phyloP scores from a whole-genome alignment of 1,284 basidiomycete genomes.

The Tilletia horrida region DNA sequence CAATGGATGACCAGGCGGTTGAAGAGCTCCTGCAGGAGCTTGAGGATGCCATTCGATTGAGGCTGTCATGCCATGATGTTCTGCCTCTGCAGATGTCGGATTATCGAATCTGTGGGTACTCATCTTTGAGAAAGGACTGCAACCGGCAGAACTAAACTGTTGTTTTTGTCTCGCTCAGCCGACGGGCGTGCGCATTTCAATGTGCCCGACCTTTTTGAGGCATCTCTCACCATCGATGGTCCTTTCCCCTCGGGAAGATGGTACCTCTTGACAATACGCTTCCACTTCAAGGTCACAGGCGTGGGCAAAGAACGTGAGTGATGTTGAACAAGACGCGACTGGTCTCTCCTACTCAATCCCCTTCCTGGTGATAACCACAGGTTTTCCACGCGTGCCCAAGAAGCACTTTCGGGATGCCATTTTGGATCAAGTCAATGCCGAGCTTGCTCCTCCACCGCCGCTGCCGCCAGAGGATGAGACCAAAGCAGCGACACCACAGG shows the following conservation, averaged over 20 bases:
- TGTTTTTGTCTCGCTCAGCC: conserved; percentile 47
- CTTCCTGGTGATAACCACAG: neutral
- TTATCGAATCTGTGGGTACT: conserved; percentile 66
- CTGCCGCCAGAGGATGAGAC: conserved; percentile 6
- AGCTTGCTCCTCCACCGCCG: conserved; percentile 29
- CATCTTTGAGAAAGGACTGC: too few relatives aligned
- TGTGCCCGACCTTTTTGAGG: conserved; percentile 71
- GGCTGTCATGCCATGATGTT: conserved; percentile 59
- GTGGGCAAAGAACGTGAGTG: conserved; percentile 21
- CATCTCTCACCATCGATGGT: conserved; percentile 70
- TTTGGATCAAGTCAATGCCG: conserved; percentile 36
- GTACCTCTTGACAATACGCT: conserved; percentile 48
- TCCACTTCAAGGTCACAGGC: conserved; percentile 39
- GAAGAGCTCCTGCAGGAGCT: conserved; percentile 67
- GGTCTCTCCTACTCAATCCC: neutral
- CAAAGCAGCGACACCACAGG: neutral
- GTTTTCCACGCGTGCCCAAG: conserved; percentile 22
- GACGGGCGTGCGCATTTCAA: conserved; percentile 75
- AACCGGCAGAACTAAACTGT: too few relatives aligned
- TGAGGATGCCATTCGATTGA: conserved; percentile 71
- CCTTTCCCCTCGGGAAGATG: conserved; percentile 54
- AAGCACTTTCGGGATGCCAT: conserved; percentile 34
- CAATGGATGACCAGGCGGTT: conserved; percentile 67
- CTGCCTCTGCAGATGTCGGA: conserved; percentile 57
- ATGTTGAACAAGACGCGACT: too few relatives aligned